phyloP scores from a whole-genome alignment of 148 eudicot species.

The Arctostaphylos glauca region DNA sequence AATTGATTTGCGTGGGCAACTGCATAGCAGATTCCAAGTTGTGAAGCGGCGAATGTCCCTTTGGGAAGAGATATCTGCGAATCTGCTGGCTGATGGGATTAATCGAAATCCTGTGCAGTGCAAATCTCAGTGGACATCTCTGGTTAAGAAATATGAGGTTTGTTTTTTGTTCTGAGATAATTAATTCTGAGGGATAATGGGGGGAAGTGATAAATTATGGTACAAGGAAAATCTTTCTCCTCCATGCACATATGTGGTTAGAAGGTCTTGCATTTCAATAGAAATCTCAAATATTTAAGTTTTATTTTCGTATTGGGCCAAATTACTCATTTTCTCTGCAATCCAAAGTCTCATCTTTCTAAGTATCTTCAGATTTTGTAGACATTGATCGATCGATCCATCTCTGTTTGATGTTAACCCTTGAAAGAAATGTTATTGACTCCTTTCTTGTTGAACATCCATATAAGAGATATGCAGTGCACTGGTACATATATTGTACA shows the following conservation, averaged over 20 bases:
- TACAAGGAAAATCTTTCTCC: background rate
- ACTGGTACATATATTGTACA: background rate
- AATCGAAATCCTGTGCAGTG: constrained; percentile 87
- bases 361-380: background rate
- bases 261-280: background rate
- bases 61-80: constrained; percentile 90
- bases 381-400: background rate
- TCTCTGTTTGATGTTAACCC: background rate
- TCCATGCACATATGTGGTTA: background rate
- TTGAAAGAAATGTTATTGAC: background rate
- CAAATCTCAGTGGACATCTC: constrained; percentile 90
- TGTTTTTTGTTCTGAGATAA: constrained; percentile 15
- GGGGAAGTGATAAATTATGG: background rate
- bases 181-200: background rate
- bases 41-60: constrained; percentile 81
- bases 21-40: constrained; percentile 71
- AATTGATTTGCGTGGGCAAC: constrained; percentile 70
- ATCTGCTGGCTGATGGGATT: constrained; percentile 57
- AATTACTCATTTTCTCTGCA: background rate
- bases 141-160: constrained; percentile 92
- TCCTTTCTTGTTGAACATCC: background rate
- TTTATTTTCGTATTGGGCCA: background rate
- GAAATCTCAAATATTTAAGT: background rate
- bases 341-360: background rate
- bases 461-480: background rate